Evolutionary conservation across 164 flowering plant genomes (phyloP), one percentile per base, ranked within the genome.

Genomic region (Brasenia schreberi): DNA sequence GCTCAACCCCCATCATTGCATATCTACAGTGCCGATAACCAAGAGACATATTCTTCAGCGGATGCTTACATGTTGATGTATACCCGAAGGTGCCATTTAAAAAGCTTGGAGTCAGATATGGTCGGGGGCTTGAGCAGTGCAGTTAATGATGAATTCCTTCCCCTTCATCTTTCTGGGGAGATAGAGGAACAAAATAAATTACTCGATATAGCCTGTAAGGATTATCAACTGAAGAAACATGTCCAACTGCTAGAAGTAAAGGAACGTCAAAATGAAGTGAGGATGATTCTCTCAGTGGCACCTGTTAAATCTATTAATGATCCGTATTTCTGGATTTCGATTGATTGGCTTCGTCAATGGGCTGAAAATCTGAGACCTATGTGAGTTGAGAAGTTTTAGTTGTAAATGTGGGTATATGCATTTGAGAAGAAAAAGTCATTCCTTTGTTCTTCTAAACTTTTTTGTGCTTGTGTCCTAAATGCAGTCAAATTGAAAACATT

Each of bases 31-130:
- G 63, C 27, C 64, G 27, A 62, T 63, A 67, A 72, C 73, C 66
- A 53, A 11, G 79, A 85, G 64, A 79, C 70, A 16, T 95, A 82
- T 79, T 83, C 97, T 62, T 95, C 99, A 9, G 65, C 72, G 79
- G 97, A 95, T 85, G 97, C 99, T 45, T 95, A 95, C 72, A 87
- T 92, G 97, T 76, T 95, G 72, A 92, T 88, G 97, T 95, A 92
- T 74, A 80, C 69, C 65, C 84, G 75, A 64, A 83, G 83, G 70
- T 63, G 27, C 43, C 49, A 58, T 53, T 73, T 67, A 45, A 67
- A 66, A 33, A 66, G 65, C 66, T 68, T 59, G 66, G 70, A 68
- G 27, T 71, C 64, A 16, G 59, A 62, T 43, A 33, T 33, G 43
- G 16, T 7, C 14, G 72, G 0, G 56, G 7, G 12, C 7, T 45